phyloP scores from a whole-genome alignment of 2,329 filamentous ascomycete genomes.

The Hymenoscyphus albidus region DNA sequence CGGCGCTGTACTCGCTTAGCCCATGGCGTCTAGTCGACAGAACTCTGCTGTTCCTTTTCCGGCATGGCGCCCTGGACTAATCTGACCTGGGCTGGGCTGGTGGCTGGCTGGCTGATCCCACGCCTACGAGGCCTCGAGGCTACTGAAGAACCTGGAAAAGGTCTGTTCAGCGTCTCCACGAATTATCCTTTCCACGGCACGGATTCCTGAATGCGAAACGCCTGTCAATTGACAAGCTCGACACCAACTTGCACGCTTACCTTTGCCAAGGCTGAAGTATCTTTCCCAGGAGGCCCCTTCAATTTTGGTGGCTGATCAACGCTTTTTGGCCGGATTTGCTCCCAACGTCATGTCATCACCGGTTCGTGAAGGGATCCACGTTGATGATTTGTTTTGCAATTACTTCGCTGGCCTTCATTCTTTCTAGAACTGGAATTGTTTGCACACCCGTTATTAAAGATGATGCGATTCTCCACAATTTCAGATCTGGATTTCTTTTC shows the following conservation, averaged over 20 bases:
- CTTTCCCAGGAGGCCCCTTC: neutral
- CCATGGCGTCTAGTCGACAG: neutral
- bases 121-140: no score
- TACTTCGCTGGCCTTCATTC: neutral
- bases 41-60: neutral
- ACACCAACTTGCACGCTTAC: neutral
- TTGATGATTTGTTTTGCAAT: neutral
- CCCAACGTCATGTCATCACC: neutral
- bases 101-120: neutral
- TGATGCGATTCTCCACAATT: neutral
- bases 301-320: neutral
- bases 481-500: neutral
- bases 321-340: neutral
- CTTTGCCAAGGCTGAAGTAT: neutral
- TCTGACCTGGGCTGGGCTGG: no score
- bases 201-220: neutral
- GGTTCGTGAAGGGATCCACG: neutral
- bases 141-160: neutral
- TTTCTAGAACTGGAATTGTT: neutral
- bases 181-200: neutral
- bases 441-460: neutral
- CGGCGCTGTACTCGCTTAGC: neutral
- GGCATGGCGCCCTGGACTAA: neutral
- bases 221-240: neutral
- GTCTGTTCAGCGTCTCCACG: constrained; percentile 2